Evolutionary conservation across 805 yeast species (phyloP).

Genomic region (Teunomyces funiuensis): DNA sequence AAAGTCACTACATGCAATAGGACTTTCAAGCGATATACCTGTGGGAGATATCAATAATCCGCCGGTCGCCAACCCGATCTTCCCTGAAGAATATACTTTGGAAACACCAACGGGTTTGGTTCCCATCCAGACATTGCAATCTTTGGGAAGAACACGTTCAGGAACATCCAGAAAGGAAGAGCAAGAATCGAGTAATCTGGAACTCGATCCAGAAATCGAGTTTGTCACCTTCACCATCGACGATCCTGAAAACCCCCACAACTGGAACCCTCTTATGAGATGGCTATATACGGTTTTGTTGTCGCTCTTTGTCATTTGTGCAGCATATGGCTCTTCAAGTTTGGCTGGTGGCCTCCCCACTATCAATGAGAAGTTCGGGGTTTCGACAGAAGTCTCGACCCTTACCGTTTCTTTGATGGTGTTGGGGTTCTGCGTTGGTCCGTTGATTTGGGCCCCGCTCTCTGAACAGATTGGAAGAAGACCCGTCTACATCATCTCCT

Average conservation of each 20-base stretch:
- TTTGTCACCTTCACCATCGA: conserved; percentile 77
- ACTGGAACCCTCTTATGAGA: conserved; percentile 61
- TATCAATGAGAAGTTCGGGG: conserved; percentile 64
- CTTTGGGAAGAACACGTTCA: conserved; percentile 54
- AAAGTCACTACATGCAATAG: conserved; percentile 62
- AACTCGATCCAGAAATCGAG: conserved; percentile 51
- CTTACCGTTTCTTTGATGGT: conserved; percentile 86
- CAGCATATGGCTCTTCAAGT: conserved; percentile 92
- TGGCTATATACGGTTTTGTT: conserved; percentile 70
- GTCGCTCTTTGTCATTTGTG: conserved; percentile 76
- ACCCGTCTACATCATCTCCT: conserved; percentile 76
- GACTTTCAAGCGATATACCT: conserved; percentile 52
- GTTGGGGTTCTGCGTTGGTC: conserved; percentile 83
- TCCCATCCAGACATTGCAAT: conserved; percentile 69
- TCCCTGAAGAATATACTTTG: conserved; percentile 89
- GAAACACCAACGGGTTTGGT: conserved; percentile 90
- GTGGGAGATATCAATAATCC: conserved; percentile 49
- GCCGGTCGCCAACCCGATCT: conserved; percentile 61
- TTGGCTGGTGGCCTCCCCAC: conserved; percentile 82
- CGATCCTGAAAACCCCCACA: conserved; percentile 90
- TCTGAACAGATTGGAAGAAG: conserved; percentile 85
- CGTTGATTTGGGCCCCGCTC: conserved; percentile 85
- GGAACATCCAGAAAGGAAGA: conserved; percentile 12
- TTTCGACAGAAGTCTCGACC: conserved; percentile 74
- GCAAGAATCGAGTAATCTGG: conserved; percentile 22